A percentile compares a stretch with the other conserved stretches of the same genome.
phyloP scores from a whole-genome alignment of 129 eudicot genomes.

The Lactuca sativa region DNA sequence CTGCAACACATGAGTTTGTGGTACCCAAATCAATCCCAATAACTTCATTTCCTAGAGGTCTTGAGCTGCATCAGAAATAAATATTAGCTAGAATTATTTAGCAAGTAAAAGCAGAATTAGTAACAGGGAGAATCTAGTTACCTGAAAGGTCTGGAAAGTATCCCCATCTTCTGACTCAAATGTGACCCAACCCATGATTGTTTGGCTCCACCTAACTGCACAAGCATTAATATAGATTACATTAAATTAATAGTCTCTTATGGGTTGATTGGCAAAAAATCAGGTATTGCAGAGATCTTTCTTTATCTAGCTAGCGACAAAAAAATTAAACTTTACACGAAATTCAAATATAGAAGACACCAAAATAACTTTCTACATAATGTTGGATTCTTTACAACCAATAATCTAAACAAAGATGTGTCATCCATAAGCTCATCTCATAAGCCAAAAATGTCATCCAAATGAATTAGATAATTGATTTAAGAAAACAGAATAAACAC shows the following conservation, averaged over 20 bases:
- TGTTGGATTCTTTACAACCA: too few species aligned
- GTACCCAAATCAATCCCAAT: slow-evolving; percentile 88
- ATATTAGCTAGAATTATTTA: background rate
- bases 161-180: slow-evolving; percentile 45
- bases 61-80: slow-evolving; percentile 39
- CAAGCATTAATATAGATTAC: background rate
- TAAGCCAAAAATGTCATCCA: background rate
- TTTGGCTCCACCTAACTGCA: slow-evolving; percentile 57
- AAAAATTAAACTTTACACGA: too few species aligned
- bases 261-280: too few species aligned
- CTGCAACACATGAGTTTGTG: slow-evolving; percentile 77
- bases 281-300: too few species aligned
- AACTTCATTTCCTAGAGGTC: slow-evolving; percentile 67
- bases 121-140: background rate
- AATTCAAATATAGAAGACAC: too few species aligned
- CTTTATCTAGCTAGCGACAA: too few species aligned
- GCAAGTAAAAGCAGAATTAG: background rate
- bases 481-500: background rate
- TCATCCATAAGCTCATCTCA: background rate
- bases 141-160: slow-evolving; percentile 66
- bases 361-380: too few species aligned
- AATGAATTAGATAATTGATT: background rate
- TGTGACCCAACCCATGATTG: slow-evolving; percentile 38
- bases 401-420: too few species aligned
- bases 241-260: too few species aligned